These are phyloP conservation scores for Podospora appendiculata DNA, from an alignment of 495 filamentous ascomycete species.

Conservation along the genomic window DNA sequence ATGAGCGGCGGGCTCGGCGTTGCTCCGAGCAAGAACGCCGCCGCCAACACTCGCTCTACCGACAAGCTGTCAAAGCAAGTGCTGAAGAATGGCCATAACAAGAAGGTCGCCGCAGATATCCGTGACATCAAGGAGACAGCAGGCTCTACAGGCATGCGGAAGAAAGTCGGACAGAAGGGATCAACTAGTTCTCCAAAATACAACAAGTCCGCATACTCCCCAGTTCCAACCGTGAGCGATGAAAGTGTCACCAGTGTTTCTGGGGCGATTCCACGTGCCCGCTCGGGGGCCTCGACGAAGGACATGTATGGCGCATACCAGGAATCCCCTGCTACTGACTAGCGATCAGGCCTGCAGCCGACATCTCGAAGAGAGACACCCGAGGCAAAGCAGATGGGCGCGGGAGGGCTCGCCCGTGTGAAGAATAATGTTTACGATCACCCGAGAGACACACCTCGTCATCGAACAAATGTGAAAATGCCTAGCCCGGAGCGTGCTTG, in stretches of 20 bases:
- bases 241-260: neutral
- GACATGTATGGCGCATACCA: neutral
- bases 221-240: neutral
- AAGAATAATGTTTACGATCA: neutral
- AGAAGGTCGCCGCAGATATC: conserved; percentile 3
- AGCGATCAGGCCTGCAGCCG: neutral
- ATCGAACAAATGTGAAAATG: neutral
- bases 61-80: conserved; percentile 5
- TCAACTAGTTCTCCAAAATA: neutral
- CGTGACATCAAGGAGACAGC: neutral
- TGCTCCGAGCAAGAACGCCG: neutral
- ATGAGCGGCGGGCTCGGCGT: conserved; percentile 15
- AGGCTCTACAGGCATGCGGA: neutral
- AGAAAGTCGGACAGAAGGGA: neutral
- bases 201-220: neutral
- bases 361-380: neutral
- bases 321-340: neutral
- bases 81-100: conserved; percentile 9
- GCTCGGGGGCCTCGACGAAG: neutral
- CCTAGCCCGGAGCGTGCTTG: neutral
- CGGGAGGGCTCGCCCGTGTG: too few relatives aligned
- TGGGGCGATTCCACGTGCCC: neutral
- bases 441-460: neutral
- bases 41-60: neutral
- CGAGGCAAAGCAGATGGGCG: neutral